Evolutionary conservation across 306 rosid species (phyloP).

Genomic region (Cicer bijugum): DNA sequence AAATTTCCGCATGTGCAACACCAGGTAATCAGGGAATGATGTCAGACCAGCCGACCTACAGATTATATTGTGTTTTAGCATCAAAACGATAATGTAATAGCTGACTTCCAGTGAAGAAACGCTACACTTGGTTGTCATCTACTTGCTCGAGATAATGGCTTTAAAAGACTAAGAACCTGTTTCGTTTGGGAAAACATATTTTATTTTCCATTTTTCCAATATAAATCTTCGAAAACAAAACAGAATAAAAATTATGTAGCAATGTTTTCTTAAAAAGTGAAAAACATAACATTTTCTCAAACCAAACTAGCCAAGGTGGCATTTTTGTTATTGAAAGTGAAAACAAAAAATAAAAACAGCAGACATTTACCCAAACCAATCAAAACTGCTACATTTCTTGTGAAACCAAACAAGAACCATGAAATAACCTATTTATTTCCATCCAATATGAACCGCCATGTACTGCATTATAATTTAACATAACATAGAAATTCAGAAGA

Average conservation of each 20-base stretch:
- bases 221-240: neutral
- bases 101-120: neutral
- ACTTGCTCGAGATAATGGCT: neutral
- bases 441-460: slow-evolving; percentile 15
- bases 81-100: slow-evolving; percentile 19
- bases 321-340: slow-evolving; percentile 1
- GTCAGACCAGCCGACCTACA: slow-evolving; percentile 83
- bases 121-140: slow-evolving; percentile 10
- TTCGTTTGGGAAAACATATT: neutral
- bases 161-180: neutral
- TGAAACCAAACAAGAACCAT: neutral
- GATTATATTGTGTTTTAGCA: slow-evolving; percentile 35
- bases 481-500: slow-evolving; percentile 18
- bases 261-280: neutral
- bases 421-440: neutral
- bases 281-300: neutral
- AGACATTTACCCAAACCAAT: neutral
- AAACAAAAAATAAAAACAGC: slow-evolving; percentile 13
- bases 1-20: slow-evolving; percentile 94
- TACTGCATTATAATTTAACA: neutral
- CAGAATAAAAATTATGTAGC: neutral
- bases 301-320: neutral
- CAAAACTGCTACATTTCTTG: neutral
- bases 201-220: slow-evolving; percentile 9
- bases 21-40: slow-evolving; percentile 93